Percentiles rank a stretch among this genome's conserved stretches.
Evolutionary conservation across 257 asterid genomes (phyloP).

Genomic region (Penstemon newberryi): DNA sequence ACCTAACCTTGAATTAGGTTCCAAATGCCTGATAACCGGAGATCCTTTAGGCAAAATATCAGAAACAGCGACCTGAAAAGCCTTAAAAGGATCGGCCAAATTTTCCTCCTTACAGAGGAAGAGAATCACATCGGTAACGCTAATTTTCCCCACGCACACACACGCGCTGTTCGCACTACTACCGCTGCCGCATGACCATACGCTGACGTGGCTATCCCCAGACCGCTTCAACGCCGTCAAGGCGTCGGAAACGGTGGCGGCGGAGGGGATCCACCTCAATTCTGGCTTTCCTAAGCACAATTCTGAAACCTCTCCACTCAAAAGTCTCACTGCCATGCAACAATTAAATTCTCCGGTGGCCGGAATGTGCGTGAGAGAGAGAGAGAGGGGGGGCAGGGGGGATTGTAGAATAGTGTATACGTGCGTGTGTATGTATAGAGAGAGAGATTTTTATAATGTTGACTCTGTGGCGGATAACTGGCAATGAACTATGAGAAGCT

Average conservation of each 20-base stretch:
- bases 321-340: conserved; percentile 82
- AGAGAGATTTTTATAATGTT: too few species aligned
- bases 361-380: not conserved
- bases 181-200: conserved; percentile 46
- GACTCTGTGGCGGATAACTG: too few species aligned
- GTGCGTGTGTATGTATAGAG: not conserved
- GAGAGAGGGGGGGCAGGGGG: not conserved
- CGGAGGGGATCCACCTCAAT: conserved; percentile 48
- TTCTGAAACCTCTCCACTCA: conserved; percentile 67
- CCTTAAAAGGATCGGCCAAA: conserved; percentile 57
- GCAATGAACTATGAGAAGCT: too few species aligned
- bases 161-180: conserved; percentile 24
- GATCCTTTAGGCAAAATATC: conserved; percentile 45
- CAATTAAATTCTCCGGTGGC: not conserved
- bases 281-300: conserved; percentile 86
- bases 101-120: conserved; percentile 62
- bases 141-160: conserved; percentile 64
- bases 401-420: not conserved
- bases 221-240: conserved; percentile 50
- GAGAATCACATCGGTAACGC: conserved; percentile 59
- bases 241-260: conserved; percentile 52
- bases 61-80: conserved; percentile 52
- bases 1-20: conserved; percentile 62
- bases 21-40: conserved; percentile 57
- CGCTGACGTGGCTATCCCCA: conserved; percentile 55